Evolutionary conservation across 768 basidiomycete genomes (phyloP).

Genomic region (Gyrodon lividus): DNA sequence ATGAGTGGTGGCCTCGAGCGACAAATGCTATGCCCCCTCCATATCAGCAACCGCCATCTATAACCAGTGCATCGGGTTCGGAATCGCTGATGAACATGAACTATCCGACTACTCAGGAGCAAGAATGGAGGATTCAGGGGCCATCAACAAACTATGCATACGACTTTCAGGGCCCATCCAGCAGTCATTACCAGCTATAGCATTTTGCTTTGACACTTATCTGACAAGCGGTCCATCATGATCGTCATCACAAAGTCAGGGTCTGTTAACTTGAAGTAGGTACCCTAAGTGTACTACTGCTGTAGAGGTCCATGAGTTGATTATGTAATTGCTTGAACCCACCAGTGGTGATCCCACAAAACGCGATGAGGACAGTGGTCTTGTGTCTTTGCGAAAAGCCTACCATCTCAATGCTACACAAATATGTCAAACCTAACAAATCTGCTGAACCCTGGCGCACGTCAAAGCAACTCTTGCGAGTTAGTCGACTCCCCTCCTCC

Average conservation of each 20-base stretch:
- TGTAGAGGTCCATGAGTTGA: neutral
- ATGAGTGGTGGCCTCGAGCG: slow-evolving; percentile 64
- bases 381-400: slow-evolving; percentile 10
- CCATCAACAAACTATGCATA: slow-evolving; percentile 17
- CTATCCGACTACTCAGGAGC: slow-evolving; percentile 18
- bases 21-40: slow-evolving; percentile 13
- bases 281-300: no score
- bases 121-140: slow-evolving; percentile 21
- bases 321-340: slow-evolving; percentile 34
- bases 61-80: neutral
- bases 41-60: slow-evolving; percentile 14
- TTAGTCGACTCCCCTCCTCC: slow-evolving; percentile 28
- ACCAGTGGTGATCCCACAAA: slow-evolving; percentile 25
- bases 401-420: slow-evolving; percentile 20
- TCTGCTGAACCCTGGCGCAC: slow-evolving; percentile 55
- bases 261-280: no score
- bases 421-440: slow-evolving; percentile 57
- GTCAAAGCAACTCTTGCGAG: slow-evolving; percentile 40
- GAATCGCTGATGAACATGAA: slow-evolving; percentile 11
- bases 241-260: no score
- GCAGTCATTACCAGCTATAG: slow-evolving; percentile 23
- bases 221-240: no score
- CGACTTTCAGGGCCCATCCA: slow-evolving; percentile 17
- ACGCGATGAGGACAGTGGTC: neutral
- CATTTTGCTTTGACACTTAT: neutral